These are phyloP conservation scores for Malassezia caprae DNA, from an alignment of 1,284 basidiomycete species.

Conservation along the genomic window DNA sequence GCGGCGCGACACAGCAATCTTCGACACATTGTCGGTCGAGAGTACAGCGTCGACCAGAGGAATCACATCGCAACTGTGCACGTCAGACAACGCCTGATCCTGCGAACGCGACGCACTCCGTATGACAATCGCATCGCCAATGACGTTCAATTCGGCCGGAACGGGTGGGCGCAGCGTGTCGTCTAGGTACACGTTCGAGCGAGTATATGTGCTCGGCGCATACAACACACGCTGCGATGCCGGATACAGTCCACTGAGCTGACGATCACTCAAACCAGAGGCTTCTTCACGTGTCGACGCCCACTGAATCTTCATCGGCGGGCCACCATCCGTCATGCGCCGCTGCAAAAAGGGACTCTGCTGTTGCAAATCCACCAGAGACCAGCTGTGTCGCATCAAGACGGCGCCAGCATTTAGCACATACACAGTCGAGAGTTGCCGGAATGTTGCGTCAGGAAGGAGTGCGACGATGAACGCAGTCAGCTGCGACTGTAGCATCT, in stretches of 20 bases:
- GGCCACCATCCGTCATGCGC: neutral
- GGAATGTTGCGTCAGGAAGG: neutral
- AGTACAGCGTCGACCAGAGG: slow-evolving; percentile 1
- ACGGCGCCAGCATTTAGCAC: neutral
- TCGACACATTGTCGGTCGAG: neutral
- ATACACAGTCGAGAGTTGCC: neutral
- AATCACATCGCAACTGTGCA: slow-evolving; percentile 3
- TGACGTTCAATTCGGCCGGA: neutral
- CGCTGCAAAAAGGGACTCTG: neutral
- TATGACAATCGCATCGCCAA: neutral
- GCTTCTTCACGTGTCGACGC: neutral
- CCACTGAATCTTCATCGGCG: neutral
- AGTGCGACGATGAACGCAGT: neutral
- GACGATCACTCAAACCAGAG: neutral
- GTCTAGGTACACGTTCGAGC: neutral
- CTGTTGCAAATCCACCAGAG: neutral
- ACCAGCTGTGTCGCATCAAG: slow-evolving; percentile 1
- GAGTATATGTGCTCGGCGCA: neutral
- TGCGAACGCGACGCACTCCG: neutral
- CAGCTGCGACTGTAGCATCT: neutral
- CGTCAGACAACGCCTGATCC: neutral
- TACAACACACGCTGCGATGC: neutral
- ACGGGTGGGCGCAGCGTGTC: slow-evolving; percentile 1
- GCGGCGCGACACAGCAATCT: neutral
- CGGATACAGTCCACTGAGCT: neutral